Evolutionary conservation across 805 yeast species (phyloP).

Genomic region (Tetrapisispora fleetii): DNA sequence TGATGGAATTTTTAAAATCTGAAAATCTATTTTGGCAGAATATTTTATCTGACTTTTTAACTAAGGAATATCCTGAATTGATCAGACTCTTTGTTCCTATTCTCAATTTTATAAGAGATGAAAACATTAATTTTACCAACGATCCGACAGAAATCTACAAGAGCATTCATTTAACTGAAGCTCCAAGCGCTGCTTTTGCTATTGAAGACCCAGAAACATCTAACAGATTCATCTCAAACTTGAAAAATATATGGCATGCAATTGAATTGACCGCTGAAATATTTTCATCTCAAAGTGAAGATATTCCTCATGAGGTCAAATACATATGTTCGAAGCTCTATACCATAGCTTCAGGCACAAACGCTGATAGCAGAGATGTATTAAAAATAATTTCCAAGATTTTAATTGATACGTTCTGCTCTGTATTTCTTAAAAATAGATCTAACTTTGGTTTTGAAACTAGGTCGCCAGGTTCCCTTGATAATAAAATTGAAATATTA

Average conservation of each 20-base stretch:
- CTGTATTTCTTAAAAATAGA: constrained; percentile 17
- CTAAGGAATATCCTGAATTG: constrained; percentile 29
- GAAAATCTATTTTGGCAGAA: constrained; percentile 35
- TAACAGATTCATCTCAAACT: constrained; percentile 55
- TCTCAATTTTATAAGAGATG: constrained; percentile 29
- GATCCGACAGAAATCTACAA: constrained; percentile 58
- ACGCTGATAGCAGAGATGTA: constrained; percentile 59
- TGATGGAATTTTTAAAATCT: constrained; percentile 20
- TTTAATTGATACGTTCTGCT: constrained; percentile 18
- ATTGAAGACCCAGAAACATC: constrained; percentile 74
- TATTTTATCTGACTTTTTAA: constrained; percentile 32
- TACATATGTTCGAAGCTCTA: constrained; percentile 43
- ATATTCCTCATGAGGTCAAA: constrained; percentile 48
- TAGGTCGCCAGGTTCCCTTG: not conserved
- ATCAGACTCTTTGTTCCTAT: constrained; percentile 31
- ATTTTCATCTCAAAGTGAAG: constrained; percentile 31
- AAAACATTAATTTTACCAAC: constrained; percentile 57
- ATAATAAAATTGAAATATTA: constrained; percentile 13
- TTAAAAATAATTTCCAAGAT: constrained; percentile 41
- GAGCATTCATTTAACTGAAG: constrained; percentile 31
- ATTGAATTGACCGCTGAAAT: constrained; percentile 50
- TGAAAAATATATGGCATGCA: constrained; percentile 64
- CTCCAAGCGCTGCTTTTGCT: constrained; percentile 51
- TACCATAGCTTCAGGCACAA: constrained; percentile 33
- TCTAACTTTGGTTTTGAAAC: constrained; percentile 16